Conservation (phyloP, 2,329 filamentous ascomycete species). For the Monilinia fructigena region DNA sequence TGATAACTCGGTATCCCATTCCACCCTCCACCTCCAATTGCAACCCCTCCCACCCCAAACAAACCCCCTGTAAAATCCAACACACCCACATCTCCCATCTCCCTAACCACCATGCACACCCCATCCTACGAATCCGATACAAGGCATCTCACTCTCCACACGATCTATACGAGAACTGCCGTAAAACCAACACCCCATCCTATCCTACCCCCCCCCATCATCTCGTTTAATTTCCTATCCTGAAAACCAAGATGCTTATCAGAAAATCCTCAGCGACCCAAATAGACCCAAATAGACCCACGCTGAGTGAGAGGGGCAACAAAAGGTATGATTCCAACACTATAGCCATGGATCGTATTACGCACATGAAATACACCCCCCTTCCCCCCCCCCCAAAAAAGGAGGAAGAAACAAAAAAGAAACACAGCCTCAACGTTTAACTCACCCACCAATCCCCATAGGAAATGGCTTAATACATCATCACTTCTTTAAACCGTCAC, state of each 20-base stretch:
- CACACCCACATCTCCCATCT: too few relatives aligned
- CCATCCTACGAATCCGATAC: not conserved
- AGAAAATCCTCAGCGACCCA: not conserved
- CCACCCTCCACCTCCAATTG: too few relatives aligned
- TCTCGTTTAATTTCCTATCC: slow-evolving; percentile 11
- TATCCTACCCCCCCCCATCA: not conserved
- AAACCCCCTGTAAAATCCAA: too few relatives aligned
- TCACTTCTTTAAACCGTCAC: not conserved
- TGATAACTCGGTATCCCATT: not conserved
- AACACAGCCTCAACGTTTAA: slow-evolving; percentile 12
- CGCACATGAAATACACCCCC: too few relatives aligned
- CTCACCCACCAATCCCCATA: not conserved
- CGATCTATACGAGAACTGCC: slow-evolving; percentile 18
- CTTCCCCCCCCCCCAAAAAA: too few relatives aligned
- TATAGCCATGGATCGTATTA: too few relatives aligned
- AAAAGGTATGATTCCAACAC: not conserved
- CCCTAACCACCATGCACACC: too few relatives aligned
- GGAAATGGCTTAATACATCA: not conserved
- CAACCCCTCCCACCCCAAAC: too few relatives aligned
- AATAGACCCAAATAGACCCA: not conserved
- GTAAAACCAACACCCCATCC: not conserved
- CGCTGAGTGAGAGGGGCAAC: slow-evolving; percentile 14
- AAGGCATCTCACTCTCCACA: slow-evolving; percentile 1
- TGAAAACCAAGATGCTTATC: not conserved
- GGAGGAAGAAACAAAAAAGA: not conserved